Percentiles rank a stretch among this genome's conserved stretches.
These are phyloP conservation scores for Afroboletus lepidellus DNA, from an alignment of 1,284 basidiomycete species.

Conservation along the genomic window DNA sequence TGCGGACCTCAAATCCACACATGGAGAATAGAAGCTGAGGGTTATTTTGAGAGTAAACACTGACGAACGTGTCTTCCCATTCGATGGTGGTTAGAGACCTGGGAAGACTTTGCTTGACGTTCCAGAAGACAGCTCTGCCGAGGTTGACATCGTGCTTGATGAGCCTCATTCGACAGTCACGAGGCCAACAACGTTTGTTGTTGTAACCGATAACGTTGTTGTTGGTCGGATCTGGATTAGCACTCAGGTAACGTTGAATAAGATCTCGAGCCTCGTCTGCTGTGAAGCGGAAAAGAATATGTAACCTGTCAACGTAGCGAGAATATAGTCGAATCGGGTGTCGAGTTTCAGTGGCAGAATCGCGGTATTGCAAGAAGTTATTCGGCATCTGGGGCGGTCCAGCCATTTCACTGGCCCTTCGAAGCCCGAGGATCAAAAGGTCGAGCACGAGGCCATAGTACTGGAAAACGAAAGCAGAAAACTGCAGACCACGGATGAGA, in stretches of 20 bases:
- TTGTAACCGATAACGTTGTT: conserved; percentile 99
- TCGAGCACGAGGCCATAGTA: conserved; percentile 92
- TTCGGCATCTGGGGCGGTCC: conserved; percentile 94
- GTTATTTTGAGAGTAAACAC: conserved; percentile 97
- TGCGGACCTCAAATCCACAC: conserved; percentile 97
- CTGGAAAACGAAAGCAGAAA: conserved; percentile 97
- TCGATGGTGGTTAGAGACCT: conserved; percentile 97
- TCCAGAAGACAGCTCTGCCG: conserved; percentile 98
- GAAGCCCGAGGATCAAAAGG: conserved; percentile 88
- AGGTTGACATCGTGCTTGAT: conserved; percentile 99
- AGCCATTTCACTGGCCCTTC: conserved; percentile 95
- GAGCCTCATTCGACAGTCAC: conserved; percentile 97
- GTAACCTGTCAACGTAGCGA: conserved; percentile 90
- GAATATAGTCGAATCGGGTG: conserved; percentile 96
- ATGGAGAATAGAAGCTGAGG: conserved; percentile 98
- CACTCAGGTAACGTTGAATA: conserved; percentile 95
- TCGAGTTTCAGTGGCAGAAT: conserved; percentile 88
- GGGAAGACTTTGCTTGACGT: conserved; percentile 96
- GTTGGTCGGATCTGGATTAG: conserved; percentile 97
- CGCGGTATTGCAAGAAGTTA: conserved; percentile 94
- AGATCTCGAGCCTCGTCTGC: conserved; percentile 97
- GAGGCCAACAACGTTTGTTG: conserved; percentile 98
- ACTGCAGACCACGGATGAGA: conserved; percentile 92
- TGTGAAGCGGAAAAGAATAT: conserved; percentile 97
- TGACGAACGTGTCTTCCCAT: conserved; percentile 97